Evolutionary conservation across 2,329 filamentous ascomycete species (phyloP).

Genomic region (Pyrenophora teres): DNA sequence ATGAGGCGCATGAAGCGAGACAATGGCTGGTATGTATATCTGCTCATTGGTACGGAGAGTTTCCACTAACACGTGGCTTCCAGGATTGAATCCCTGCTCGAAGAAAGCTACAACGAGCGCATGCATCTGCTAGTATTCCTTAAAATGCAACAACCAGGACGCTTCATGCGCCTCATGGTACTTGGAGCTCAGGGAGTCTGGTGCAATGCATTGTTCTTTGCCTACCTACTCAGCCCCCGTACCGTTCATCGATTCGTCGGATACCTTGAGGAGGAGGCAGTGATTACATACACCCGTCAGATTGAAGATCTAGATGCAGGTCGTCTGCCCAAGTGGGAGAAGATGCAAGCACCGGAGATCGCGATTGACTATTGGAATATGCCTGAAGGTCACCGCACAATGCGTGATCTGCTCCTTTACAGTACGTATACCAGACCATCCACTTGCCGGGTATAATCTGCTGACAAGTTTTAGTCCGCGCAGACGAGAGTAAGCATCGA

Average conservation of each 20-base stretch:
- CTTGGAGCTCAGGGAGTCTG: constrained; percentile 68
- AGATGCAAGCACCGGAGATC: constrained; percentile 81
- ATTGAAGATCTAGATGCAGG: constrained; percentile 86
- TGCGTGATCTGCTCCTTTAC: constrained; percentile 86
- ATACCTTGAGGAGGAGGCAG: constrained; percentile 96
- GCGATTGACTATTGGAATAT: constrained; percentile 93
- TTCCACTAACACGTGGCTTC: constrained; percentile 10
- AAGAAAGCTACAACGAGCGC: constrained; percentile 89
- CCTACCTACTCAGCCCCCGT: constrained; percentile 83
- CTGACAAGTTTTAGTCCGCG: constrained; percentile 34
- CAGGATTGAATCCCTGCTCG: constrained; percentile 87
- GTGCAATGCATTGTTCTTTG: constrained; percentile 90
- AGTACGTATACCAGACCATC: constrained; percentile 58
- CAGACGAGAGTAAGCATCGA: constrained; percentile 63
- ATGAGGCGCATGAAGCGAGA: constrained; percentile 86
- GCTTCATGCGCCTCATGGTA: constrained; percentile 91
- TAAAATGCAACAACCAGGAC: constrained; percentile 83
- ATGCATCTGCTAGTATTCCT: constrained; percentile 95
- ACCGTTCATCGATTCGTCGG: constrained; percentile 95
- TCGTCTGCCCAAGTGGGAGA: constrained; percentile 79
- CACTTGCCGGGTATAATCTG: not conserved
- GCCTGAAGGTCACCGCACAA: constrained; percentile 78
- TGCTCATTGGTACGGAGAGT: not conserved
- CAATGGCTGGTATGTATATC: constrained; percentile 73
- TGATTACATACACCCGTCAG: constrained; percentile 90